A percentile compares a stretch with the other conserved stretches of the same genome.
Evolutionary conservation across 768 basidiomycete genomes (phyloP).

Genomic region (Albatrellus ellisii): DNA sequence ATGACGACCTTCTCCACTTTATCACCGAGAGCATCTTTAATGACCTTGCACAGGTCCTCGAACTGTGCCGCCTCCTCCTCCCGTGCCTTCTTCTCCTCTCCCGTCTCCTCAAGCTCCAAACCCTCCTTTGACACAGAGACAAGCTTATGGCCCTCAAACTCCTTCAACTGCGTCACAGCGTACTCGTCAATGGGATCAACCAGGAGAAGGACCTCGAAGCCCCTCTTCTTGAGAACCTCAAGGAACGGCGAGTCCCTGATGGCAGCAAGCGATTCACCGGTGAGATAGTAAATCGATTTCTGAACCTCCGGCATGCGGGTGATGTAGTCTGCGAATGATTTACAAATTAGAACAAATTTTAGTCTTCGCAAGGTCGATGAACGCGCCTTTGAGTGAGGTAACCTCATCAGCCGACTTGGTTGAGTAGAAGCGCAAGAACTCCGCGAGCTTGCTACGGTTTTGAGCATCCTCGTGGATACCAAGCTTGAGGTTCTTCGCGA

Average conservation of each 20-base stretch:
- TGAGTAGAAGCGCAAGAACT: conserved; percentile 97
- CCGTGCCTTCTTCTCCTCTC: conserved; percentile 87
- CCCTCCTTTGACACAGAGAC: conserved; percentile 98
- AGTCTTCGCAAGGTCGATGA: neutral
- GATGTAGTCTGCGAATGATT: conserved; percentile 66
- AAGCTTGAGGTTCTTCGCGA: conserved; percentile 99
- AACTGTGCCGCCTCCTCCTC: conserved; percentile 79
- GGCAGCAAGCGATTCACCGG: conserved; percentile 89
- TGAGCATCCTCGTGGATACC: conserved; percentile 99
- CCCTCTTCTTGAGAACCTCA: conserved; percentile 98
- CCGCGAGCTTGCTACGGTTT: conserved; percentile 98
- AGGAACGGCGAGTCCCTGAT: conserved; percentile 96
- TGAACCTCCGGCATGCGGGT: conserved; percentile 99
- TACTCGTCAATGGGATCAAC: conserved; percentile 99
- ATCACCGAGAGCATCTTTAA: conserved; percentile 98
- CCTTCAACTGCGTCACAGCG: conserved; percentile 96
- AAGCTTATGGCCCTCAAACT: conserved; percentile 97
- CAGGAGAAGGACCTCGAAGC: conserved; percentile 94
- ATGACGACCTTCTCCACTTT: conserved; percentile 99
- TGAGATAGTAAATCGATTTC: conserved; percentile 98
- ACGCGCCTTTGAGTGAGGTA: conserved; percentile 82
- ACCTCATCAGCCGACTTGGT: conserved; percentile 88
- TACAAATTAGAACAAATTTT: neutral
- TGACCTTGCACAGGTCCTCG: conserved; percentile 80
- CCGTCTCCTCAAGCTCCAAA: conserved; percentile 97